Evolutionary conservation across 2,329 filamentous ascomycete species (phyloP).

Genomic region (Metarhizium sp.): DNA sequence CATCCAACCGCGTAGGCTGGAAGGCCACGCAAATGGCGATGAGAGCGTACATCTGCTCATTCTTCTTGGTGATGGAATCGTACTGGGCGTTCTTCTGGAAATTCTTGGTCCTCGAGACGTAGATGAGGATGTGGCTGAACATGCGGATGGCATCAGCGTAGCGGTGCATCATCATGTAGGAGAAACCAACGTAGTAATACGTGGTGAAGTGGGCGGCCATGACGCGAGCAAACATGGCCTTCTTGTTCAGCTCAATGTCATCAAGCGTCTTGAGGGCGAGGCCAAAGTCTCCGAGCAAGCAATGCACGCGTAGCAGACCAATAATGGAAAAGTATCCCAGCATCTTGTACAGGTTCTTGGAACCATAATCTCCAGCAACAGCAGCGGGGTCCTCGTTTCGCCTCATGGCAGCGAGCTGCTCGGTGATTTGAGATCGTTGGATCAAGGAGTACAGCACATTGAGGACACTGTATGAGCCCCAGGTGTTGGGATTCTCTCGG

Average conservation of each 20-base stretch:
- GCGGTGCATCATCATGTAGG: constrained; percentile 99
- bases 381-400: constrained; percentile 80
- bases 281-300: constrained; percentile 93
- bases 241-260: constrained; percentile 99
- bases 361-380: constrained; percentile 91
- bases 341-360: constrained; percentile 93
- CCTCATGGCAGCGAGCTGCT: constrained; percentile 93
- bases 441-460: constrained; percentile 99
- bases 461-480: constrained; percentile 98
- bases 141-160: constrained; percentile 99
- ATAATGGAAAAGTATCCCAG: constrained; percentile 99
- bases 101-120: constrained; percentile 98
- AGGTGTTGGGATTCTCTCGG: constrained; percentile 95
- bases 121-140: constrained; percentile 99
- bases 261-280: constrained; percentile 97
- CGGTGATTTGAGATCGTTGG: constrained; percentile 94
- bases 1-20: constrained; percentile 91
- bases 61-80: constrained; percentile 99
- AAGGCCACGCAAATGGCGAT: constrained; percentile 98
- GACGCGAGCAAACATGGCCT: constrained; percentile 98
- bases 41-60: constrained; percentile 98
- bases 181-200: constrained; percentile 99
- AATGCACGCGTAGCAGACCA: constrained; percentile 90
- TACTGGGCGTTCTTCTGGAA: constrained; percentile 99
- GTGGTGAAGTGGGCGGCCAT: constrained; percentile 99